Evolutionary conservation across 495 filamentous ascomycete genomes (phyloP).

Genomic region (Aspergillus wentii): DNA sequence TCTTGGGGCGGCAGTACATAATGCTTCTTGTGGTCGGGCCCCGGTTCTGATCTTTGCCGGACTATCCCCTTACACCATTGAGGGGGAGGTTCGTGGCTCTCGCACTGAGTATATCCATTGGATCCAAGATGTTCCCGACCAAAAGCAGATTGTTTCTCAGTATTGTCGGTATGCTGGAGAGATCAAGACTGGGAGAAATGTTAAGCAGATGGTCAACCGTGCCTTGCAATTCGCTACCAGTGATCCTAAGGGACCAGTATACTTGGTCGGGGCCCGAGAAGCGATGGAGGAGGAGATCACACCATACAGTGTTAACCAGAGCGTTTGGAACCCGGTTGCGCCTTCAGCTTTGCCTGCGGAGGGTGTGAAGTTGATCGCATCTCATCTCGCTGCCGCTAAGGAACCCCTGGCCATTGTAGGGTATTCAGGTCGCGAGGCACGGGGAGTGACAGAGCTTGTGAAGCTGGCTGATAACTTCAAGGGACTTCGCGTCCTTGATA

Average conservation of each 20-base stretch:
- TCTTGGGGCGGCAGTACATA: slow-evolving; percentile 86
- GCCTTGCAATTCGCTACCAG: slow-evolving; percentile 82
- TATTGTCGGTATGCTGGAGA: slow-evolving; percentile 93
- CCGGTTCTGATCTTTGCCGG: slow-evolving; percentile 91
- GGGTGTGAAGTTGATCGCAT: slow-evolving; percentile 63
- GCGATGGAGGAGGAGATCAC: slow-evolving; percentile 89
- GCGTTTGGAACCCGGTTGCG: slow-evolving; percentile 69
- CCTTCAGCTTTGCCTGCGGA: slow-evolving; percentile 65
- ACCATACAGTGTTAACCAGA: slow-evolving; percentile 71
- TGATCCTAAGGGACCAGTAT: slow-evolving; percentile 81
- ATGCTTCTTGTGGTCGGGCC: slow-evolving; percentile 78
- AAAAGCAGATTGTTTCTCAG: slow-evolving; percentile 85
- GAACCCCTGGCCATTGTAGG: slow-evolving; percentile 78
- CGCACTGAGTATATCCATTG: slow-evolving; percentile 96
- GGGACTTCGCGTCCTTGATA: slow-evolving; percentile 81
- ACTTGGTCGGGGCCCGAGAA: slow-evolving; percentile 79
- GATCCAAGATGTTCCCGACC: slow-evolving; percentile 95
- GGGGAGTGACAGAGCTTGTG: slow-evolving; percentile 66
- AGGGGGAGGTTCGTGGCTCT: slow-evolving; percentile 84
- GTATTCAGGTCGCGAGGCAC: slow-evolving; percentile 73
- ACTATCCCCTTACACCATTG: slow-evolving; percentile 81
- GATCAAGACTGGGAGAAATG: slow-evolving; percentile 85
- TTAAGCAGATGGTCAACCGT: slow-evolving; percentile 93
- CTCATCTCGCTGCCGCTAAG: slow-evolving; percentile 66
- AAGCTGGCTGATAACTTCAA: slow-evolving; percentile 71